These are phyloP conservation scores for Protomyces arabidopsidicola DNA, from an alignment of 1,139 yeast species.

Conservation along the genomic window DNA sequence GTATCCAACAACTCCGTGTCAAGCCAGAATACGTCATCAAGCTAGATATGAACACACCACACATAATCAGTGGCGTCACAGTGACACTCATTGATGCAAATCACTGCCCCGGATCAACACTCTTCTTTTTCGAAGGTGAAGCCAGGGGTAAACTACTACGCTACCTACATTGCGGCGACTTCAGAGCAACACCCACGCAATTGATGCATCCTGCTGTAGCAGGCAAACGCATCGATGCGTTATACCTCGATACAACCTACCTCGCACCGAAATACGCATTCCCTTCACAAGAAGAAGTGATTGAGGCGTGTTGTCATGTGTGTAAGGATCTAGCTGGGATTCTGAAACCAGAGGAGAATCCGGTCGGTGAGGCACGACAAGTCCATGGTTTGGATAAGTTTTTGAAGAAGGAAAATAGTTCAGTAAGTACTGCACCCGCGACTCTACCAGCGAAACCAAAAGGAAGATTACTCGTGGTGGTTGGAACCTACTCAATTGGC, in stretches of 20 bases:
- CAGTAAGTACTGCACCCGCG: conserved; percentile 32
- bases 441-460: conserved; percentile 36
- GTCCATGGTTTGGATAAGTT: conserved; percentile 7
- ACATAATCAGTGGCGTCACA: conserved; percentile 46
- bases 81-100: conserved; percentile 76
- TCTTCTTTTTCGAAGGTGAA: conserved; percentile 63
- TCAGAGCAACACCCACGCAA: conserved; percentile 55
- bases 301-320: conserved; percentile 55
- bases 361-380: conserved; percentile 19
- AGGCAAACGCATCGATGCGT: conserved; percentile 48
- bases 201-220: conserved; percentile 32
- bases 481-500: conserved; percentile 92
- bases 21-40: conserved; percentile 50
- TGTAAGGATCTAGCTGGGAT: conserved; percentile 38
- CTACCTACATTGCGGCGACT: conserved; percentile 83
- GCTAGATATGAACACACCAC: conserved; percentile 46
- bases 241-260: conserved; percentile 86
- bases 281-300: conserved; percentile 69
- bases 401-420: conserved; percentile 39
- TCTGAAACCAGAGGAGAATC: conserved; percentile 38
- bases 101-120: conserved; percentile 93
- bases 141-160: conserved; percentile 38
- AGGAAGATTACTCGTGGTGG: conserved; percentile 53
- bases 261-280: conserved; percentile 67
- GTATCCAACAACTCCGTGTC: conserved; percentile 53